Base-by-base conservation (phyloP, 2,329 filamentous ascomycete species). In the Aurifilum marmelostoma region DNA sequence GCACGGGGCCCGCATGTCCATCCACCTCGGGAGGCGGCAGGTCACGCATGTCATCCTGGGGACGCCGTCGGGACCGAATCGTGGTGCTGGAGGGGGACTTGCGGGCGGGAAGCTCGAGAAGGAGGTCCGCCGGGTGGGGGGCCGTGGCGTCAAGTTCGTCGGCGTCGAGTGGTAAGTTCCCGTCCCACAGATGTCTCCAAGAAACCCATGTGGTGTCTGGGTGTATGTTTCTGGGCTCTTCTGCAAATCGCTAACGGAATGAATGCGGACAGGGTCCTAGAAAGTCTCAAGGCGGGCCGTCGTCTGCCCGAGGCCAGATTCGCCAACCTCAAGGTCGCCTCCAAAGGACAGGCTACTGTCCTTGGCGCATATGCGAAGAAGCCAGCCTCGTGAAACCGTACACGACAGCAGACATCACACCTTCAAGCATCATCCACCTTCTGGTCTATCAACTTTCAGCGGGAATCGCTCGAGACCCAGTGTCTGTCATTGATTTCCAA, bases 11-110 rank as follows among this genome's bases (percentile, higher is more conserved):
- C 83, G 81, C 56, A 83, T 93, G 73, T 90, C 92, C 3, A 85
- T 93, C 47, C 85, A 89, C 69, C 87, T 97, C 12, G 91, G 88
- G 12, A 87, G 93, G 59, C 86, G 89, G 50, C 87, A 85, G 64
- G 92, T 97, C 73, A 97, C 94, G 43, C 94, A 97, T 79, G 91
- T 97, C 71, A 91, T 97, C 68, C 79, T 97, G 7, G 92, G 92
- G 9, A 85, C 82, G 65, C 87, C 88, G 24, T 84, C 83, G 2
- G 77, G 77, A 47, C 78, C 76, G 56, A 79, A 79, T n/a, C 72
- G 73, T 21, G 89, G 89, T 59, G 87, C 86, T 12, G 92, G 92
- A 0, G 93, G 93, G 58, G 92, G 92, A 0, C 83, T 97, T 8
- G 88, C 94, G 4, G 89, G 87, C 1, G 85, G 85, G 39, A 97